Percentiles rank a stretch among this genome's conserved stretches.
phyloP scores from a whole-genome alignment of 2,329 filamentous ascomycete species.

The Fusarium sp. region DNA sequence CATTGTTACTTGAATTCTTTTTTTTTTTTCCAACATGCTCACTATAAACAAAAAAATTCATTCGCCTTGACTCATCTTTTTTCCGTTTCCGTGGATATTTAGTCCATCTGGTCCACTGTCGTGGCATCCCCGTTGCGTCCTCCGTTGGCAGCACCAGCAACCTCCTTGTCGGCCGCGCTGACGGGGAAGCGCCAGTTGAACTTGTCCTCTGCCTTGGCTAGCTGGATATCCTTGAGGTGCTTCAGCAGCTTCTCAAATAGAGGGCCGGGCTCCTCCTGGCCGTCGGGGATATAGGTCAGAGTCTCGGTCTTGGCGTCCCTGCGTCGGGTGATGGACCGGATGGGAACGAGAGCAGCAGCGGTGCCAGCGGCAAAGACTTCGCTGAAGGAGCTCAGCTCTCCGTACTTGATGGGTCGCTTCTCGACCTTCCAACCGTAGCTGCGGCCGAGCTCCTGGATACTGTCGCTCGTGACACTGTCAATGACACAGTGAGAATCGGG shows the following conservation, averaged over 20 bases:
- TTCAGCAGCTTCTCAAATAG: constrained; percentile 78
- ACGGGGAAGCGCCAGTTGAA: constrained; percentile 77
- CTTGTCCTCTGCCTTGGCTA: constrained; percentile 80
- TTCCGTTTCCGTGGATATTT: neutral
- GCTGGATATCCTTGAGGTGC: constrained; percentile 87
- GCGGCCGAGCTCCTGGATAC: constrained; percentile 79
- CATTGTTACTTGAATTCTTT: neutral
- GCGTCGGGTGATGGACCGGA: constrained; percentile 86
- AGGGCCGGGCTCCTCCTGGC: constrained; percentile 77
- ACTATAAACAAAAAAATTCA: constrained; percentile 9
- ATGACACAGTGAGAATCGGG: constrained; percentile 91
- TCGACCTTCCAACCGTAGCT: constrained; percentile 89
- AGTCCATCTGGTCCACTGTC: constrained; percentile 52
- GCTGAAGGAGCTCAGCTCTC: constrained; percentile 64
- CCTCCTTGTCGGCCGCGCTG: constrained; percentile 58
- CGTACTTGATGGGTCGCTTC: constrained; percentile 75
- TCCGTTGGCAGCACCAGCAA: constrained; percentile 42
- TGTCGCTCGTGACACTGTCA: constrained; percentile 85
- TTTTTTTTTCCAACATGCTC: neutral
- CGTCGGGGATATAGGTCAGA: constrained; percentile 65
- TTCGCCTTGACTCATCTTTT: constrained; percentile 6
- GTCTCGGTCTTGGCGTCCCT: constrained; percentile 57
- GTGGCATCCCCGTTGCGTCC: constrained; percentile 38
- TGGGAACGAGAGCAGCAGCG: constrained; percentile 90
- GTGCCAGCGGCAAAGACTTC: constrained; percentile 95